Evolutionary conservation across 352 stramenopile genomes (phyloP).

Genomic region (Aphanomyces invadans): DNA sequence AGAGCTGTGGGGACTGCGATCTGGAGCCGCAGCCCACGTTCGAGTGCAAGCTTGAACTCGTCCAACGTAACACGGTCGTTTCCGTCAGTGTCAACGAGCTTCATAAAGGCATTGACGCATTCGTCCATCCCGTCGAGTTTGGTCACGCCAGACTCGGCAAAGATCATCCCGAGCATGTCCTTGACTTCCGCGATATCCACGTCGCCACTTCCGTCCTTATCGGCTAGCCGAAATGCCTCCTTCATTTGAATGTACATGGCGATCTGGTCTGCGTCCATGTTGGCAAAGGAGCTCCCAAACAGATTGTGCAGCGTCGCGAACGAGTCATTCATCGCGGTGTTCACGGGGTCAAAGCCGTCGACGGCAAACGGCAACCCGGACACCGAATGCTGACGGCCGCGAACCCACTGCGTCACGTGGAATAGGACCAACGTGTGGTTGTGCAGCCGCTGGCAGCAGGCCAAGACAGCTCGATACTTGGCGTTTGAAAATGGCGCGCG

Average conservation of each 20-base stretch:
- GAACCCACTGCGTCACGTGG: slow-evolving; percentile 69
- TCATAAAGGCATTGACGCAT: slow-evolving; percentile 69
- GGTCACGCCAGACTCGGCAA: slow-evolving; percentile 60
- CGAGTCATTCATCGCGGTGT: slow-evolving; percentile 44
- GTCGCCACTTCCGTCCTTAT: slow-evolving; percentile 73
- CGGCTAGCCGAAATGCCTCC: slow-evolving; percentile 66
- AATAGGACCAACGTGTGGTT: slow-evolving; percentile 80
- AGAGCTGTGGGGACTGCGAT: slow-evolving; percentile 38
- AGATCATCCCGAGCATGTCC: slow-evolving; percentile 69
- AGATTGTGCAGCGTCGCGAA: slow-evolving; percentile 67
- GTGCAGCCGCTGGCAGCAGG: slow-evolving; percentile 49
- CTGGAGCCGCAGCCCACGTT: slow-evolving; percentile 66
- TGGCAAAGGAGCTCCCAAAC: slow-evolving; percentile 64
- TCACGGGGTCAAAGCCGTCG: too few relatives aligned
- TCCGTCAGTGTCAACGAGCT: slow-evolving; percentile 52
- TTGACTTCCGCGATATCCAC: slow-evolving; percentile 70
- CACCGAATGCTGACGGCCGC: slow-evolving; percentile 28
- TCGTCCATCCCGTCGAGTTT: slow-evolving; percentile 58
- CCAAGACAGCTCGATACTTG: slow-evolving; percentile 65
- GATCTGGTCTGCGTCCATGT: slow-evolving; percentile 66
- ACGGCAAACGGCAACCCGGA: slow-evolving; percentile 45
- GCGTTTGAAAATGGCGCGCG: slow-evolving; percentile 52
- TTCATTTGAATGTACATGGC: slow-evolving; percentile 86
- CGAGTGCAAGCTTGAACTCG: slow-evolving; percentile 68
- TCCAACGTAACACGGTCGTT: slow-evolving; percentile 75